Evolutionary conservation across 2,329 filamentous ascomycete species (phyloP), one percentile per base, ranked within the genome.

Genomic region (Hirsutella thompsonii): DNA sequence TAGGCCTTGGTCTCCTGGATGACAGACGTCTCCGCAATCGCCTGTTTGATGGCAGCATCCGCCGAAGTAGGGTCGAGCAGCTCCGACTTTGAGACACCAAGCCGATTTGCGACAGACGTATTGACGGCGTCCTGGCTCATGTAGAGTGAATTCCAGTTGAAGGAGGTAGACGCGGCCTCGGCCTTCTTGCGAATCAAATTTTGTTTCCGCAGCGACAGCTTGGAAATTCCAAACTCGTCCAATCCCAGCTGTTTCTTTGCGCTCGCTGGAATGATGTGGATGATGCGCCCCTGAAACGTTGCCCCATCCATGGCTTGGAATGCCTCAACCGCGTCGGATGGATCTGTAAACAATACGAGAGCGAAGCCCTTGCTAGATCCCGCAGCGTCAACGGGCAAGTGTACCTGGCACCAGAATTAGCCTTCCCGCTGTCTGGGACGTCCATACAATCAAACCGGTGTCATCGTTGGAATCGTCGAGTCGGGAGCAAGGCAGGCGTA

Each of bases 101-200:
- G 71, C 41, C 89, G 82, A 55, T 81, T 78, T 37, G 92, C 87
- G 46, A 94, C 78, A 5, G 89, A 93, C 38, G 85, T 79, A 63
- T 95, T 89, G 40, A 98, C 88, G 39, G 92, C 86, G 66, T 98
- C 89, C 64, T 87, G 83, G 62, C 83, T 95, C 84, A 98, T 93
- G 62, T 92, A 98, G n/a, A 98, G 69, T n/a, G 89, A 90, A 67
- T 98, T 98, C 92, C 92, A 98, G 58, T 90, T 94, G 65, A 96
- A 96, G 1, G 76, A 79, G 38, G 74, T 78, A 23, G 80, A 81
- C 8, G 83, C 73, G 19, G 89, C 85, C 52, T 90, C 82, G 38
- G 81, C 74, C 63, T 85, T 93, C 54, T 83, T 84, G 57, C 83
- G 86, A 50, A 96, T 83, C 53, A 93, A 76, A 52, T 87, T 87